Evolutionary conservation across 2,329 filamentous ascomycete species (phyloP).

Genomic region (Aspergillus transmontanensis): DNA sequence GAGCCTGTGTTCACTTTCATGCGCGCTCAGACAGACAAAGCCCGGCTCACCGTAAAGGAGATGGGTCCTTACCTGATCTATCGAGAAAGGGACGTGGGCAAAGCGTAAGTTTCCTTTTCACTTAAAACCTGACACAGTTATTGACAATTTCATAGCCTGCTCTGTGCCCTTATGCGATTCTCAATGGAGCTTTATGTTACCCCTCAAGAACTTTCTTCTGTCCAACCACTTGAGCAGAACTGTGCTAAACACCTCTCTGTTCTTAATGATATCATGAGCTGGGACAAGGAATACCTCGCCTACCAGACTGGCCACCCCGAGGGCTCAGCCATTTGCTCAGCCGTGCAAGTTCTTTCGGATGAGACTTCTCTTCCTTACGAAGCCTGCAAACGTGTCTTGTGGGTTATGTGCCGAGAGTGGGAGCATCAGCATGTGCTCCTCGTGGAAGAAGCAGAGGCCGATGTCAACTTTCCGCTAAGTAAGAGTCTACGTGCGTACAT

Average conservation of each 20-base stretch:
- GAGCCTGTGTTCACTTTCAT: neutral
- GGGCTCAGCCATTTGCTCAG: neutral
- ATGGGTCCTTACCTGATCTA: neutral
- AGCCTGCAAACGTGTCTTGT: neutral
- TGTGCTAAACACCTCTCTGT: constrained; percentile 3
- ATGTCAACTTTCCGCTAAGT: neutral
- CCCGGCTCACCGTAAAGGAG: neutral
- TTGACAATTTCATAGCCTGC: no score
- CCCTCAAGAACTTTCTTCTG: neutral
- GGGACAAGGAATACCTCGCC: neutral
- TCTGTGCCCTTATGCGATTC: no score
- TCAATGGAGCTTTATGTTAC: no score
- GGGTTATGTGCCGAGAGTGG: neutral
- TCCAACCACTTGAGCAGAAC: neutral
- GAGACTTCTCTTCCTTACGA: neutral
- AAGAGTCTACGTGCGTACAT: constrained; percentile 22
- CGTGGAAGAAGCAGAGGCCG: neutral
- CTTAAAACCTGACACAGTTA: no score
- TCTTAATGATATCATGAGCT: constrained; percentile 3
- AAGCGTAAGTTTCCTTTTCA: no score
- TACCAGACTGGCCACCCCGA: neutral
- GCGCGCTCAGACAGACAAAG: neutral
- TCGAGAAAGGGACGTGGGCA: neutral
- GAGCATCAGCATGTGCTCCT: neutral
- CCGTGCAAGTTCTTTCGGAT: neutral